A percentile compares a stretch with the other conserved stretches of the same genome.
phyloP scores from a whole-genome alignment of 768 basidiomycete species.

The Rhodosporidiobolus odoratus region DNA sequence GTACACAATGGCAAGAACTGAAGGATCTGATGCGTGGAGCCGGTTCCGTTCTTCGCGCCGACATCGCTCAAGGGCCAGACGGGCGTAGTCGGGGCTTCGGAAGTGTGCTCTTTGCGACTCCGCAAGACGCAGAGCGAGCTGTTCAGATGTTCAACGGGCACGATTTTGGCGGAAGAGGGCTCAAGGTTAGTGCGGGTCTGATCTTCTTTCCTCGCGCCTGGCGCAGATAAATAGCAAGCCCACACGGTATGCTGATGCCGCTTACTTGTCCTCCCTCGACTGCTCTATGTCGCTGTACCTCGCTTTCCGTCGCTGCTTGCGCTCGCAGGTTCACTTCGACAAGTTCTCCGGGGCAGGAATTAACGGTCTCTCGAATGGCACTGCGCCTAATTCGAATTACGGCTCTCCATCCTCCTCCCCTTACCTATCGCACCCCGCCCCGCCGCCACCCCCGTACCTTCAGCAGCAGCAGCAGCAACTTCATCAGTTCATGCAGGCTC shows the following conservation, averaged over 20 bases:
- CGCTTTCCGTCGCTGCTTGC: slow-evolving; percentile 75
- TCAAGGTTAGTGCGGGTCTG: slow-evolving; percentile 17
- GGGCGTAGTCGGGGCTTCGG: slow-evolving; percentile 89
- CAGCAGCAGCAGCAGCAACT: slow-evolving; percentile 5
- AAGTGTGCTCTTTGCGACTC: slow-evolving; percentile 77
- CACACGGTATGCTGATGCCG: not conserved
- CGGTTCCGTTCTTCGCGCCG: slow-evolving; percentile 82
- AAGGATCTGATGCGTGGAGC: slow-evolving; percentile 92
- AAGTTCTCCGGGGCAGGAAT: slow-evolving; percentile 52
- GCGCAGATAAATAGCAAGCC: not conserved
- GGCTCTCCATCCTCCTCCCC: not conserved
- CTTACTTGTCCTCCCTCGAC: too few species aligned
- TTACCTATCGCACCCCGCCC: slow-evolving; percentile 1
- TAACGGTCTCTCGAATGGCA: slow-evolving; percentile 5
- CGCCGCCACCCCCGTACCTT: not conserved
- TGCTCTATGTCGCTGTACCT: slow-evolving; percentile 44
- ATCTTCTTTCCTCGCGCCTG: not conserved
- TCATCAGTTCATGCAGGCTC: not conserved
- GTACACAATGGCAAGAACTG: slow-evolving; percentile 95
- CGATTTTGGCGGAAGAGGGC: slow-evolving; percentile 42
- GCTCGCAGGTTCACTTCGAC: slow-evolving; percentile 85
- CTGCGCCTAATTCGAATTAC: too few species aligned
- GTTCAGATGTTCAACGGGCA: slow-evolving; percentile 87
- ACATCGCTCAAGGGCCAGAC: slow-evolving; percentile 79
- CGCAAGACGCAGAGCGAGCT: slow-evolving; percentile 76